Percentiles rank a stretch among this genome's conserved stretches.
phyloP scores from a whole-genome alignment of 805 yeast genomes.

The Saturnispora sanitii region DNA sequence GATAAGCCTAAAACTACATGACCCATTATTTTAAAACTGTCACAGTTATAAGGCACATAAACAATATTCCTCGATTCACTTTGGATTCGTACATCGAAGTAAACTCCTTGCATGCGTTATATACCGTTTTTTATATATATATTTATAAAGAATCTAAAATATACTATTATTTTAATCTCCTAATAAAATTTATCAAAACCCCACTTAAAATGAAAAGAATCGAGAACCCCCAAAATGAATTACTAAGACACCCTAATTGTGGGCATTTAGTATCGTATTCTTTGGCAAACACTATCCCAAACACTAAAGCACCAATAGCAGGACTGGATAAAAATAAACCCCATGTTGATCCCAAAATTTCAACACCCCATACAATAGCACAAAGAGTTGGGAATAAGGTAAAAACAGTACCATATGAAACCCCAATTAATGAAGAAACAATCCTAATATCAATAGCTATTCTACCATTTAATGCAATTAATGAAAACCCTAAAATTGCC shows the following conservation, averaged over 20 bases:
- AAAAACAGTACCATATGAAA: slow-evolving; percentile 71
- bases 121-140: background rate
- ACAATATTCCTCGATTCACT: slow-evolving; percentile 34
- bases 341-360: slow-evolving; percentile 82
- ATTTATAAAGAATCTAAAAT: background rate
- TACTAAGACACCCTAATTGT: slow-evolving; percentile 5
- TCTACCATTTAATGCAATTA: slow-evolving; percentile 13
- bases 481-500: slow-evolving; percentile 9
- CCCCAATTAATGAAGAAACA: slow-evolving; percentile 48
- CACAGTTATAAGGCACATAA: slow-evolving; percentile 35
- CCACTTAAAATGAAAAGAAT: slow-evolving; percentile 8
- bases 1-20: slow-evolving; percentile 37
- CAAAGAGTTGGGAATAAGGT: slow-evolving; percentile 76
- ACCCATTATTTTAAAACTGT: slow-evolving; percentile 35
- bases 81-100: slow-evolving; percentile 24
- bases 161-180: background rate
- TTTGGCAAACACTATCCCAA: slow-evolving; percentile 61
- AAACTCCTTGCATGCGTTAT: background rate
- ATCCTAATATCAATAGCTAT: slow-evolving; percentile 9
- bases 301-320: slow-evolving; percentile 65
- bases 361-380: slow-evolving; percentile 77
- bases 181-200: background rate
- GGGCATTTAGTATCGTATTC: slow-evolving; percentile 39
- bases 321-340: slow-evolving; percentile 85
- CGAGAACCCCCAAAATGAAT: slow-evolving; percentile 7